These are phyloP conservation scores for Amaranthus hypochondriacus DNA, from an alignment of 148 eudicot genomes.

Conservation along the genomic window DNA sequence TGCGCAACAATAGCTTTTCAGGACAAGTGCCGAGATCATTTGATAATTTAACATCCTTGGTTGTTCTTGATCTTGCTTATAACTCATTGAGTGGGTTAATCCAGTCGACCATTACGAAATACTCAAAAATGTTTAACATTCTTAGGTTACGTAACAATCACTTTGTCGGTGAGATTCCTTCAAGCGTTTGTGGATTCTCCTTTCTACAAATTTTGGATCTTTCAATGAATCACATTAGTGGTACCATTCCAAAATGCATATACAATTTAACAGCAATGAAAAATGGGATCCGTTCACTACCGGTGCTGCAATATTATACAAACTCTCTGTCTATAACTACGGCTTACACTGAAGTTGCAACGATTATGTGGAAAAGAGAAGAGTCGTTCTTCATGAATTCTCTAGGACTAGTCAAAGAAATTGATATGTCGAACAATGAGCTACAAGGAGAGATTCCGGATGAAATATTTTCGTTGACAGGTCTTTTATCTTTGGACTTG, in stretches of 20 bases:
- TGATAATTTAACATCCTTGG: not conserved
- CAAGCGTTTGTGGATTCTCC: not conserved
- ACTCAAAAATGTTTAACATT: no score
- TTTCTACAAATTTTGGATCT: no score
- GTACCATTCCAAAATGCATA: no score
- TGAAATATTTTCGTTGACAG: not conserved
- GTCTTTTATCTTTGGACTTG: conserved; percentile 7
- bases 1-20: conserved; percentile 11
- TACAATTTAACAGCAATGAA: not conserved
- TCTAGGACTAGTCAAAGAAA: not conserved
- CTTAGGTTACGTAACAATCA: not conserved
- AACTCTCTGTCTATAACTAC: no score
- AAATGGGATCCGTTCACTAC: not conserved
- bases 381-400: not conserved
- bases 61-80: conserved; percentile 1
- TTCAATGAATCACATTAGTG: no score
- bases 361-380: conserved; percentile 11
- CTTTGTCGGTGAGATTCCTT: not conserved
- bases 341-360: not conserved
- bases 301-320: not conserved
- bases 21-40: conserved; percentile 1
- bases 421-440: conserved; percentile 14
- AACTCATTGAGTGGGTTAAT: conserved; percentile 14
- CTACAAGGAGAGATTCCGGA: conserved; percentile 15
- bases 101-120: not conserved